These are phyloP conservation scores for Lizonia empirigonia DNA, from an alignment of 2,329 filamentous ascomycete genomes.

Conservation along the genomic window DNA sequence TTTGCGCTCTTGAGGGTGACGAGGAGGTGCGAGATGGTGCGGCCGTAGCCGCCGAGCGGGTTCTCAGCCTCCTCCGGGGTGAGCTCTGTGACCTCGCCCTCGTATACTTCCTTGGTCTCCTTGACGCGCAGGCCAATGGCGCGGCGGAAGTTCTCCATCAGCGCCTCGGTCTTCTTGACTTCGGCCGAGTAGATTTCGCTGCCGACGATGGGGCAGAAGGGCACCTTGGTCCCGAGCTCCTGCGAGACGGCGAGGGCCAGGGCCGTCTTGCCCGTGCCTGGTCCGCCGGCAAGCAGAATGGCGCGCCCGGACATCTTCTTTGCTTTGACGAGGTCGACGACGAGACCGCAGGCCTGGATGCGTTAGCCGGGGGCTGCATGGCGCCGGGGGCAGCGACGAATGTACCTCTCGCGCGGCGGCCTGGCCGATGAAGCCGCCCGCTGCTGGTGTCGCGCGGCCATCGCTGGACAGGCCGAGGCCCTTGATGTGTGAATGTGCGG, in stretches of 20 bases:
- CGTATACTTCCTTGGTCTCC: conserved; percentile 99
- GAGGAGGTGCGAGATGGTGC: conserved; percentile 94
- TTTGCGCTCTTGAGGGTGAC: conserved; percentile 94
- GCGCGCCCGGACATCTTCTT: conserved; percentile 98
- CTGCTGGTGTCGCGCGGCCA: conserved; percentile 79
- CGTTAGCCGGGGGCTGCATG: neutral
- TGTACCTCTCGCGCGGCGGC: conserved; percentile 82
- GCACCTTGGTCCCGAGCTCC: conserved; percentile 96
- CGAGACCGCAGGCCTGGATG: conserved; percentile 82
- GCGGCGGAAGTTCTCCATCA: conserved; percentile 99
- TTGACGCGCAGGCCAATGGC: conserved; percentile 95
- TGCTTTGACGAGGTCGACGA: conserved; percentile 92
- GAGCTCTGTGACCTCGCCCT: conserved; percentile 96
- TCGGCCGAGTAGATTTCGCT: conserved; percentile 98
- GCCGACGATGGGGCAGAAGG: conserved; percentile 96
- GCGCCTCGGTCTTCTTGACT: conserved; percentile 98
- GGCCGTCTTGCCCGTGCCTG: conserved; percentile 93
- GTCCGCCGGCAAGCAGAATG: conserved; percentile 89
- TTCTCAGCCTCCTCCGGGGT: conserved; percentile 98
- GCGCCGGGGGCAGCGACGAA: neutral
- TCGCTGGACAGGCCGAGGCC: conserved; percentile 83
- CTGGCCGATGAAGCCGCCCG: conserved; percentile 84
- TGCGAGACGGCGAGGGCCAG: conserved; percentile 94
- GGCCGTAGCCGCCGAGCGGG: conserved; percentile 92
- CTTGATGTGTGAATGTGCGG: conserved; percentile 97